Percentiles rank a stretch among this genome's conserved stretches.
These are phyloP conservation scores for Dryadomyces quercivorus DNA, from an alignment of 2,329 filamentous ascomycete species.

Conservation along the genomic window DNA sequence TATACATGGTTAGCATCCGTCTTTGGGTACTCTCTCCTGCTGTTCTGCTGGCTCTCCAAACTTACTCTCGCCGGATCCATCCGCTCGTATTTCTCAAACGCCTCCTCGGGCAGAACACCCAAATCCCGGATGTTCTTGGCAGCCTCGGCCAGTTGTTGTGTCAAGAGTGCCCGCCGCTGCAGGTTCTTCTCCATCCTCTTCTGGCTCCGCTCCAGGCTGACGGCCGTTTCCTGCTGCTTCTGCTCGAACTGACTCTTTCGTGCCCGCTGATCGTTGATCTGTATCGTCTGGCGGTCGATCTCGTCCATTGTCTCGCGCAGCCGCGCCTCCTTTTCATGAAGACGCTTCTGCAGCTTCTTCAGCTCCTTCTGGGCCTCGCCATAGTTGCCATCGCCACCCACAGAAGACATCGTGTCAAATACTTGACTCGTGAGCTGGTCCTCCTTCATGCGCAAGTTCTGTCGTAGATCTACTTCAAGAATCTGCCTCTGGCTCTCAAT, in stretches of 20 bases:
- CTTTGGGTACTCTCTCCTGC: no score
- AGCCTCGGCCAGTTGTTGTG: constrained; percentile 65
- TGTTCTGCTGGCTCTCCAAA: neutral
- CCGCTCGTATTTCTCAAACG: constrained; percentile 80
- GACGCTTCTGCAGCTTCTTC: constrained; percentile 58
- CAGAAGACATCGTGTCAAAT: constrained; percentile 43
- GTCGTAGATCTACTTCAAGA: constrained; percentile 76
- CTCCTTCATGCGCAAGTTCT: constrained; percentile 75
- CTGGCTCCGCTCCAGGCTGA: constrained; percentile 72
- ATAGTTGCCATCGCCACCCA: constrained; percentile 47
- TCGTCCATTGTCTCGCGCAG: constrained; percentile 63
- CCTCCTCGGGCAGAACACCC: constrained; percentile 85
- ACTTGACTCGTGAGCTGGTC: constrained; percentile 74
- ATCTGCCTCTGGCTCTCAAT: constrained; percentile 71
- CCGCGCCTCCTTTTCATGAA: constrained; percentile 55
- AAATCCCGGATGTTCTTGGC: constrained; percentile 84
- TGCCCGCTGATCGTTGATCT: constrained; percentile 43
- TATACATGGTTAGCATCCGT: constrained; percentile 15
- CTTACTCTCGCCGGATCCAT: constrained; percentile 66
- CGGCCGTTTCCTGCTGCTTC: constrained; percentile 62
- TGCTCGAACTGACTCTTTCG: constrained; percentile 53
- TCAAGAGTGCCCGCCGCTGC: constrained; percentile 72
- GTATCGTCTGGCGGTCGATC: constrained; percentile 41
- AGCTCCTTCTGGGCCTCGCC: constrained; percentile 73
- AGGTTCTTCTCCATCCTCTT: constrained; percentile 86